These are phyloP conservation scores for Penicillium verhagenii DNA, from an alignment of 495 filamentous ascomycete genomes.

Conservation along the genomic window DNA sequence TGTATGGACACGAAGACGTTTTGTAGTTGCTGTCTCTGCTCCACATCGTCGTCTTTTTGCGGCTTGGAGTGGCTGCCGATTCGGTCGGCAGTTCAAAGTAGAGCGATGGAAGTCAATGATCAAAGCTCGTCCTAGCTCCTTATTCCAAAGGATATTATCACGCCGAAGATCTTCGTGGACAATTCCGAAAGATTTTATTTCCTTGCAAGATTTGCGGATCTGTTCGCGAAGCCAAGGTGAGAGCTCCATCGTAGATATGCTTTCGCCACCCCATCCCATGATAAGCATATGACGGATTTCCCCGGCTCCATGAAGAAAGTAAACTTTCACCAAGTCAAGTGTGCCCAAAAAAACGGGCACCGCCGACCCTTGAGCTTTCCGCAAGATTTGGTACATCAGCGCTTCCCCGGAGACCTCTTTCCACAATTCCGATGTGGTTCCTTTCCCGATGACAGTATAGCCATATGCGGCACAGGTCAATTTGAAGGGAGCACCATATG, in stretches of 20 bases:
- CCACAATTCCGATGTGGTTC: constrained; percentile 35
- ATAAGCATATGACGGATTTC: constrained; percentile 48
- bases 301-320: constrained; percentile 37
- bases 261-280: constrained; percentile 42
- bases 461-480: constrained; percentile 37
- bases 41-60: constrained; percentile 15
- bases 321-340: constrained; percentile 39
- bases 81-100: constrained; percentile 11
- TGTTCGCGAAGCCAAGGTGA: constrained; percentile 6
- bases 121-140: constrained; percentile 27
- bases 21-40: constrained; percentile 7
- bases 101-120: constrained; percentile 37
- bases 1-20: too few relatives aligned
- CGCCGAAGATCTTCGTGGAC: constrained; percentile 21
- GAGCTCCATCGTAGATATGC: constrained; percentile 10
- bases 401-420: constrained; percentile 41
- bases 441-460: constrained; percentile 51
- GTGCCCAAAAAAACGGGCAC: constrained; percentile 46
- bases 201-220: constrained; percentile 16
- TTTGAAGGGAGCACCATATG: constrained; percentile 39
- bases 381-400: constrained; percentile 39
- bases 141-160: constrained; percentile 32
- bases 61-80: background rate
- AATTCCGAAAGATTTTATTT: constrained; percentile 20
- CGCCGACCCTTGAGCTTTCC: constrained; percentile 34